Conservation (phyloP, 2,329 filamentous ascomycete species). For the Monilinia aucupariae region DNA sequence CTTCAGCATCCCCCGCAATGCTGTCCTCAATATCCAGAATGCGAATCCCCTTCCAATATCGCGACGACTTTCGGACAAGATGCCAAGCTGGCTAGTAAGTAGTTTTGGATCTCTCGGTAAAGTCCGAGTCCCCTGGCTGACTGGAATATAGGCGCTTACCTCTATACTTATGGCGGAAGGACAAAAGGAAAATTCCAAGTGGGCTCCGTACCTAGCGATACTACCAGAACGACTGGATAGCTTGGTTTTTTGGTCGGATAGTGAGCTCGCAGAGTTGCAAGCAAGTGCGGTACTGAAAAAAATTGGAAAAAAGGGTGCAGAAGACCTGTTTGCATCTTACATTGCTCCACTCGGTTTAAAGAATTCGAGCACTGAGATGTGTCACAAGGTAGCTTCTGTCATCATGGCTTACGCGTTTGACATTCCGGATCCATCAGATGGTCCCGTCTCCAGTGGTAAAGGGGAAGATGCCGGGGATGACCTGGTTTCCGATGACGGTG, state of each 20-base stretch:
- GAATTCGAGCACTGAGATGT: conserved; percentile 40
- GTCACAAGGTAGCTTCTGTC: conserved; percentile 60
- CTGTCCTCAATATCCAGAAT: conserved; percentile 56
- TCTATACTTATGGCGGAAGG: conserved; percentile 29
- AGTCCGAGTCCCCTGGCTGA: conserved; percentile 4
- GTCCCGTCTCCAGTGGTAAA: conserved; percentile 42
- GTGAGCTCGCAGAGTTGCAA: conserved; percentile 56
- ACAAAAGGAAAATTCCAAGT: conserved; percentile 29
- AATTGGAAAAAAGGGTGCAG: conserved; percentile 56
- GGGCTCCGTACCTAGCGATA: conserved; percentile 54
- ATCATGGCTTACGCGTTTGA: conserved; percentile 74
- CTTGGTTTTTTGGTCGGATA: conserved; percentile 62
- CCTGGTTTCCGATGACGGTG: conserved; percentile 43
- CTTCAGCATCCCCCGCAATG: conserved; percentile 57
- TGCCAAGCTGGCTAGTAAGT: conserved; percentile 44
- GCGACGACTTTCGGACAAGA: conserved; percentile 30
- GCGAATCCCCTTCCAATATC: conserved; percentile 39
- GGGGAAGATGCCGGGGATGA: conserved; percentile 44
- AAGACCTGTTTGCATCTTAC: conserved; percentile 50
- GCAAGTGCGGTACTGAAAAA: conserved; percentile 59
- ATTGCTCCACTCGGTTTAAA: conserved; percentile 49
- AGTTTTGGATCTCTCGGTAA: conserved; percentile 18
- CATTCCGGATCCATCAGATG: conserved; percentile 38
- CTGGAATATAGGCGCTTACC: conserved; percentile 10
- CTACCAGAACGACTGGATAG: conserved; percentile 59